Evolutionary conservation across 768 basidiomycete species (phyloP).

Genomic region (Agaricus blazei): DNA sequence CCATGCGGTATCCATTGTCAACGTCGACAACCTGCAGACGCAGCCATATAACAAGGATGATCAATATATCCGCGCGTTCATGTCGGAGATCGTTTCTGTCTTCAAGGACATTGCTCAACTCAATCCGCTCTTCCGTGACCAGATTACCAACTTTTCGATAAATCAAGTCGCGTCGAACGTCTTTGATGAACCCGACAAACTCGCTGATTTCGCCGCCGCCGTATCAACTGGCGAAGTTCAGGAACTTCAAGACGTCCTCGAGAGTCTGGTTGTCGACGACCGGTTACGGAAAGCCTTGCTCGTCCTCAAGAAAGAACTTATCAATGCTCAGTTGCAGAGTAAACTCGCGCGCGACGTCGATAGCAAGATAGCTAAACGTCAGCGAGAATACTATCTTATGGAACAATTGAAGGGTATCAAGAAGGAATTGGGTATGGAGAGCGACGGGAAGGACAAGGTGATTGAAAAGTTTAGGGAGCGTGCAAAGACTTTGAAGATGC

Average conservation of each 20-base stretch:
- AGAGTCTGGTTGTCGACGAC: conserved; percentile 81
- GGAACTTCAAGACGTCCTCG: conserved; percentile 92
- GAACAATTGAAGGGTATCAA: conserved; percentile 96
- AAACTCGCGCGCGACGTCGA: conserved; percentile 94
- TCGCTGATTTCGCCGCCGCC: conserved; percentile 96
- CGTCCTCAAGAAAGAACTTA: conserved; percentile 96
- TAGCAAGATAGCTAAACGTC: conserved; percentile 89
- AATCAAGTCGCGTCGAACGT: conserved; percentile 89
- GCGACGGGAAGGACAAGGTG: conserved; percentile 90
- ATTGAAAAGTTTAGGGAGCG: conserved; percentile 90
- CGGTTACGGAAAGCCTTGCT: conserved; percentile 85
- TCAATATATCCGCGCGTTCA: conserved; percentile 93
- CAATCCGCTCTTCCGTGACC: conserved; percentile 96
- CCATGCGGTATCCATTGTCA: conserved; percentile 81
- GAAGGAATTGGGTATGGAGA: conserved; percentile 94
- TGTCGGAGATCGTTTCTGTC: conserved; percentile 92
- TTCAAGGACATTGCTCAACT: conserved; percentile 99
- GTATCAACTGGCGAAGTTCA: conserved; percentile 89
- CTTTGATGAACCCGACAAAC: conserved; percentile 95
- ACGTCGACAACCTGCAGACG: conserved; percentile 77
- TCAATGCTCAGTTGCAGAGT: conserved; percentile 91
- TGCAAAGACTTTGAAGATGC: conserved; percentile 80
- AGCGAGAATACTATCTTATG: conserved; percentile 94
- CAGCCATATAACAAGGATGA: conserved; percentile 88
- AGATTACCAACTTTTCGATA: conserved; percentile 95